Evolutionary conservation across 164 flowering plant genomes (phyloP).

Genomic region (Dillenia suffruticosa): DNA sequence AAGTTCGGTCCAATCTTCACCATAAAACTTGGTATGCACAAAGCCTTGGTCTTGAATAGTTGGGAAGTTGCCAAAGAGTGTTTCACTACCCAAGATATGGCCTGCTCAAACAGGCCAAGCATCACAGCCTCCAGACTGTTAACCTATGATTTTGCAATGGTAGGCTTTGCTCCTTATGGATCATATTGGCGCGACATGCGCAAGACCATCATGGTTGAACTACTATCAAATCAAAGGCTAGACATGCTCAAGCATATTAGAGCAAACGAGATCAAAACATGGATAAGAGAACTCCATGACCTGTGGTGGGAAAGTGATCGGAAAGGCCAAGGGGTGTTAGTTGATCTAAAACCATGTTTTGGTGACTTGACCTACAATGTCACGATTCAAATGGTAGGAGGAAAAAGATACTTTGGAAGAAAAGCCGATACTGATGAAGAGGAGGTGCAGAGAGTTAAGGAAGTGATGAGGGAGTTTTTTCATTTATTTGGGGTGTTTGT

Average conservation of each 20-base stretch:
- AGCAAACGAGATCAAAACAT: slow-evolving; percentile 2
- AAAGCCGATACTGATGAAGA: not conserved
- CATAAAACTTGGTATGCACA: too few species aligned
- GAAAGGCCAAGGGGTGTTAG: not conserved
- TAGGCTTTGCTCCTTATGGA: too few species aligned
- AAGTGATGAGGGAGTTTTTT: slow-evolving; percentile 12
- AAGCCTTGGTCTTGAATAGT: too few species aligned
- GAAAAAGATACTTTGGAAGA: not conserved
- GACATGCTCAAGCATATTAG: slow-evolving; percentile 12
- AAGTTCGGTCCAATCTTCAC: too few species aligned
- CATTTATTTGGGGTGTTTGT: slow-evolving; percentile 9
- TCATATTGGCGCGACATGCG: too few species aligned
- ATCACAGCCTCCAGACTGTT: slow-evolving; percentile 6
- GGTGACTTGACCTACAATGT: slow-evolving; percentile 12
- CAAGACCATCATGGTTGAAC: too few species aligned
- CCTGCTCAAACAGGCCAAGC: too few species aligned
- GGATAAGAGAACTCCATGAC: slow-evolving; percentile 6
- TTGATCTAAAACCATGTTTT: slow-evolving; percentile 11
- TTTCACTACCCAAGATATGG: too few species aligned
- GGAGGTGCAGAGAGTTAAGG: slow-evolving; percentile 5
- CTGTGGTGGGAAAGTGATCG: slow-evolving; percentile 3
- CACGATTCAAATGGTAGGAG: slow-evolving; percentile 2
- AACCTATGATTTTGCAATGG: too few species aligned
- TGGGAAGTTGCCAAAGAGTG: too few species aligned
- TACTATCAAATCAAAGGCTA: slow-evolving; percentile 1